phyloP scores from a whole-genome alignment of 2,329 filamentous ascomycete species.

The Alternaria postmessia region DNA sequence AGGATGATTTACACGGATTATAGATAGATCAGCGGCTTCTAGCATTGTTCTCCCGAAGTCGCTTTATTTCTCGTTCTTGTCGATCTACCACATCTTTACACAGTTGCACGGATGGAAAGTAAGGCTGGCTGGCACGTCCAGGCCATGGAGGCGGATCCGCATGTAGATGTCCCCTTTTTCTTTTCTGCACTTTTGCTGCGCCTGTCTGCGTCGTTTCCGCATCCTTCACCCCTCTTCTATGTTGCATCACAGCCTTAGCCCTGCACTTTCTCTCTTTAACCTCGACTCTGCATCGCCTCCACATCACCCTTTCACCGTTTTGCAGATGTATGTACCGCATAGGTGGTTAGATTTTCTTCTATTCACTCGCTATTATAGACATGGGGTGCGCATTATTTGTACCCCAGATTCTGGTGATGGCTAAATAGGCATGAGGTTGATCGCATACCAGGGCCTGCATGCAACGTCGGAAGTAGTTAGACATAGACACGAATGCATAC shows the following conservation, averaged over 20 bases:
- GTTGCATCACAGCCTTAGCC: not conserved
- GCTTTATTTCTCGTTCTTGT: not conserved
- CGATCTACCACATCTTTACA: not conserved
- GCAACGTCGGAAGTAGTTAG: not conserved
- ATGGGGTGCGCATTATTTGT: conserved; percentile 5
- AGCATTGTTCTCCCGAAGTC: not conserved
- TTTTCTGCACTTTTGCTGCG: not conserved
- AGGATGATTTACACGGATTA: not conserved
- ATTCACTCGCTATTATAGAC: conserved; percentile 3
- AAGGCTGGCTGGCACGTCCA: not conserved
- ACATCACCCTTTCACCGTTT: not conserved
- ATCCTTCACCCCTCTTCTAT: not conserved
- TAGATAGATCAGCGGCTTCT: not conserved
- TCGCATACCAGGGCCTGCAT: not conserved
- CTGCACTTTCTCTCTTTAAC: not conserved
- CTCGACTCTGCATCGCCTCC: not conserved
- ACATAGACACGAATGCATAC: conserved; percentile 1
- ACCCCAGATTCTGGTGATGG: conserved; percentile 9
- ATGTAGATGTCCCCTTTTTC: not conserved
- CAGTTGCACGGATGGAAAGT: not conserved
- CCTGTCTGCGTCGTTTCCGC: not conserved
- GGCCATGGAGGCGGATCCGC: not conserved
- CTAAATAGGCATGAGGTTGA: not conserved
- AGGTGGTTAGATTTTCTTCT: not conserved
- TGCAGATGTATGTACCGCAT: not conserved